Base-by-base conservation (phyloP, 1,284 basidiomycete genomes). In the Dichomitus squalens region DNA sequence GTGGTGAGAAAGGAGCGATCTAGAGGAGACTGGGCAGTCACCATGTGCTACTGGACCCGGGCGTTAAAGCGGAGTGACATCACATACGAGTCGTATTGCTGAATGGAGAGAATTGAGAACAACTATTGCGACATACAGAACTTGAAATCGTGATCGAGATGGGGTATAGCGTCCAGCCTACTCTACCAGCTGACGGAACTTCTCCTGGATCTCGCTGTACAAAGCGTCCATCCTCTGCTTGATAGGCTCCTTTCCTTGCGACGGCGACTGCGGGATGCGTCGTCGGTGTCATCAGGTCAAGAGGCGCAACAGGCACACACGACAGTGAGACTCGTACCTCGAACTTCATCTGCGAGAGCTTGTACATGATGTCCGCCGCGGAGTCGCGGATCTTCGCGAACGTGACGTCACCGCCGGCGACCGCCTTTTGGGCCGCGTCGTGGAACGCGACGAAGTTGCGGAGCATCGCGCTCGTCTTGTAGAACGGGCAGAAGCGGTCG, bases 331-430 rank as follows among this genome's bases (percentile, higher is more conserved):
- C 25, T 68, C 83, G 41, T 63, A 91, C 93, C 87, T 97, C 95
- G 73, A 98, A 98, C 75, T 98, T 98, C 93, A 96, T 96, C 76
- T 98, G 96, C 53, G 95, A 96, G 29, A 99, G 85, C 74, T 96
- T 93, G 81, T 91, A 98, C 83, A 96, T 92, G 62, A 97, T 75
- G 67, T 99, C 96, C 53, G 82, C 79, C 12, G 93, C 86, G 38
- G 87, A 80, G 66, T 98, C 96, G 73, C 93, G 93, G 75, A 98
- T 90, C 80, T 89, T 93, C 54, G 88, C 80, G 73, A 95, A 99
- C n/a, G 96, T 97, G 63, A 95, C 76, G 67, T 96, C 94, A 48
- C 89, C 87, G 66, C 90, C 86, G 48, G 88, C 84, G 51, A 97
- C 92, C 16, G 94, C 92, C 72, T 87, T 91, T 71, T 92, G 82